Percentiles rank a stretch among this genome's conserved stretches.
phyloP scores from a whole-genome alignment of 2,329 filamentous ascomycete genomes.

The Trichoderma asperellum region DNA sequence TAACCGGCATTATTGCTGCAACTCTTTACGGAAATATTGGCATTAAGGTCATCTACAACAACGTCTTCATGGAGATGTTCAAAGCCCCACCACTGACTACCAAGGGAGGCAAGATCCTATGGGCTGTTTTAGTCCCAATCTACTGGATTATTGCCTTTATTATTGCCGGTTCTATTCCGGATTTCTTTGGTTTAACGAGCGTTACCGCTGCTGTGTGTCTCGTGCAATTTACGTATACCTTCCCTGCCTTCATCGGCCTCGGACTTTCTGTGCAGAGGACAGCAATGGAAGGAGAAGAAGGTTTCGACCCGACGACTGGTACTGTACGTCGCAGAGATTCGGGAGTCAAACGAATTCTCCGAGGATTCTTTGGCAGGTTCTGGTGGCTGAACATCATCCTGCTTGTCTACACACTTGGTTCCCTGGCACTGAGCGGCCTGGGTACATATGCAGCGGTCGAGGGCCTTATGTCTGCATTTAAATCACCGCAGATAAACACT shows the following conservation, averaged over 20 bases:
- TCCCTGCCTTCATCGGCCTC: conserved; percentile 48
- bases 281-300: conserved; percentile 30
- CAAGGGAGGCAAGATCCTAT: conserved; percentile 54
- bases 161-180: conserved; percentile 57
- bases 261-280: conserved; percentile 32
- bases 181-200: conserved; percentile 51
- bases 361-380: conserved; percentile 28
- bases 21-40: conserved; percentile 59
- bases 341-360: conserved; percentile 19
- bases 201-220: conserved; percentile 59
- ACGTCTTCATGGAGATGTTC: conserved; percentile 56
- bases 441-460: conserved; percentile 30
- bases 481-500: conserved; percentile 32
- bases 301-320: conserved; percentile 30
- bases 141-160: conserved; percentile 63
- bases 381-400: conserved; percentile 24
- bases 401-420: conserved; percentile 30
- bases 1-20: conserved; percentile 51
- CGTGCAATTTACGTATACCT: conserved; percentile 63
- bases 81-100: conserved; percentile 53
- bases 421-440: conserved; percentile 29
- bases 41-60: conserved; percentile 57
- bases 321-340: conserved; percentile 19
- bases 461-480: conserved; percentile 31
- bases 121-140: conserved; percentile 54